A percentile compares a stretch with the other conserved stretches of the same genome.
These are phyloP conservation scores for Zygoascus flipseniorum DNA, from an alignment of 805 yeast genomes.

Conservation along the genomic window DNA sequence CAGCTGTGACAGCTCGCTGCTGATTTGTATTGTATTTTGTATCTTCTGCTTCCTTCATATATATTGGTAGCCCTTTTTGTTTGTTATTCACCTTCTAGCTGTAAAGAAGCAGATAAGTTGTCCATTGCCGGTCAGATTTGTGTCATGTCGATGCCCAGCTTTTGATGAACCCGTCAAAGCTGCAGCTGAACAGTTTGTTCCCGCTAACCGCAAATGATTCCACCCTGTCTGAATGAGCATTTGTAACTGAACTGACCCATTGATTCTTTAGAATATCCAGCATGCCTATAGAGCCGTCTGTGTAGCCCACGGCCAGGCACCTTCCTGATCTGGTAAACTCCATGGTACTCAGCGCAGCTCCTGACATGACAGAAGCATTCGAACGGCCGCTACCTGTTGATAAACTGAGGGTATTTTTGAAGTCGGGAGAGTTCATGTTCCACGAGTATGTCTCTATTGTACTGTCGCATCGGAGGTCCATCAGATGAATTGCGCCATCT, in stretches of 20 bases:
- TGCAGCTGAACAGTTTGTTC: slow-evolving; percentile 45
- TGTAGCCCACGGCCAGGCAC: slow-evolving; percentile 62
- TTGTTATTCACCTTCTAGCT: too few relatives aligned
- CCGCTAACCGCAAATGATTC: slow-evolving; percentile 58
- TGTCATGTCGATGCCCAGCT: slow-evolving; percentile 25
- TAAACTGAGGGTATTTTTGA: too few relatives aligned
- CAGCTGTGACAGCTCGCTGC: too few relatives aligned
- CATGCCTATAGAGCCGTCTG: slow-evolving; percentile 63
- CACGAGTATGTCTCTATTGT: slow-evolving; percentile 35
- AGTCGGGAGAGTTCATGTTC: background rate
- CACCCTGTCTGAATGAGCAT: slow-evolving; percentile 55
- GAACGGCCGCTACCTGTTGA: background rate
- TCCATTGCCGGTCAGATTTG: background rate
- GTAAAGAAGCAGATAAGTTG: too few relatives aligned
- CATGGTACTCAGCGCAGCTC: slow-evolving; percentile 36
- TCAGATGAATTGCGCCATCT: slow-evolving; percentile 61
- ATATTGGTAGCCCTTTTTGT: too few relatives aligned
- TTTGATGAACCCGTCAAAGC: slow-evolving; percentile 59
- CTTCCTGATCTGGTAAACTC: slow-evolving; percentile 72
- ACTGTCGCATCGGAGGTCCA: slow-evolving; percentile 72
- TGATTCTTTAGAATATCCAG: slow-evolving; percentile 70
- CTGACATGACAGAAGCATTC: background rate
- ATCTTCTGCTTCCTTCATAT: background rate
- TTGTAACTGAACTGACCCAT: slow-evolving; percentile 49
- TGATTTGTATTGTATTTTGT: background rate